These are phyloP conservation scores for Elsinoe necatrix DNA, from an alignment of 2,329 filamentous ascomycete genomes.

Conservation along the genomic window DNA sequence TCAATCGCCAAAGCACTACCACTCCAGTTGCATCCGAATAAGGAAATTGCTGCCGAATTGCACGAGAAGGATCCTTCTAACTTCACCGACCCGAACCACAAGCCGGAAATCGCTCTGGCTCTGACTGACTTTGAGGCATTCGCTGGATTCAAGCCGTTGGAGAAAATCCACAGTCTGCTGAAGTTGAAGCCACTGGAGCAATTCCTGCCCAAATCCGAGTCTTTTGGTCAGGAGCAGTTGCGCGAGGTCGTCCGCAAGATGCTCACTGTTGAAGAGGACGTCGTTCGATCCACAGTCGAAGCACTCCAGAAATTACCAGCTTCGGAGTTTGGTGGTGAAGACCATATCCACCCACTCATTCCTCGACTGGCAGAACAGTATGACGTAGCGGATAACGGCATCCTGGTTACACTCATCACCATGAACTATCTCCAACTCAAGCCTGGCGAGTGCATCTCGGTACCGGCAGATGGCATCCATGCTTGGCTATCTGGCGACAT, in stretches of 20 bases:
- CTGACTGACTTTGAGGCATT: slow-evolving; percentile 66
- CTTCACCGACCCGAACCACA: slow-evolving; percentile 67
- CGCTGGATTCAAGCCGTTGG: slow-evolving; percentile 61
- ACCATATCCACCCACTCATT: slow-evolving; percentile 56
- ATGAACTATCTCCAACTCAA: slow-evolving; percentile 66
- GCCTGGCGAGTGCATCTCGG: slow-evolving; percentile 59
- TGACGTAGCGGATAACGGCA: slow-evolving; percentile 54
- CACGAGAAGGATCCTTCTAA: slow-evolving; percentile 56
- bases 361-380: slow-evolving; percentile 59
- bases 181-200: slow-evolving; percentile 45
- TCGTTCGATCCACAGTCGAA: slow-evolving; percentile 46
- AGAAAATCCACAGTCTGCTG: slow-evolving; percentile 52
- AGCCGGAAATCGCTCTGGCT: slow-evolving; percentile 70
- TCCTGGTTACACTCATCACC: slow-evolving; percentile 58
- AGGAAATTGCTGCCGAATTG: slow-evolving; percentile 54
- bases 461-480: slow-evolving; percentile 66
- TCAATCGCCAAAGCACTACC: slow-evolving; percentile 69
- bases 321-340: slow-evolving; percentile 43
- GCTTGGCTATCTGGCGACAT: slow-evolving; percentile 66
- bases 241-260: slow-evolving; percentile 48
- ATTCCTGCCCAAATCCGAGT: slow-evolving; percentile 43
- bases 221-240: slow-evolving; percentile 51
- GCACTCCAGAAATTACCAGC: slow-evolving; percentile 43
- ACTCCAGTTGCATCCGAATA: slow-evolving; percentile 67
- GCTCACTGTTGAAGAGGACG: slow-evolving; percentile 46